Evolutionary conservation across 345 rosid genomes (phyloP).

Genomic region (Salix purpurea): DNA sequence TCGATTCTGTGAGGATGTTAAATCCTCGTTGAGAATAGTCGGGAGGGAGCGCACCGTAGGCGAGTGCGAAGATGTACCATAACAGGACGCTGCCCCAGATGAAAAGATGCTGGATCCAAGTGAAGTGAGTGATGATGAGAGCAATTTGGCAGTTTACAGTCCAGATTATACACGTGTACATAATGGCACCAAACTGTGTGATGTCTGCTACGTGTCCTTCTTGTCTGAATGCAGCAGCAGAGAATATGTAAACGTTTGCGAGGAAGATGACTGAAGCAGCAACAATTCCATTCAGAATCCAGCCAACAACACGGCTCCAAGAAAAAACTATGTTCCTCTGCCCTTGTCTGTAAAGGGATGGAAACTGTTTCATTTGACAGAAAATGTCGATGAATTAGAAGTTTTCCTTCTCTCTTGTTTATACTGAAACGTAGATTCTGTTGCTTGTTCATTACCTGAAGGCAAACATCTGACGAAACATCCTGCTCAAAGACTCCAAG

Average conservation of each 20-base stretch:
- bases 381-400: background rate
- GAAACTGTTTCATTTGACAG: constrained; percentile 43
- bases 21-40: constrained; percentile 33
- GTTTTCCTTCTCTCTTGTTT: no score
- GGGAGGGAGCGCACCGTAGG: constrained; percentile 49
- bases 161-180: constrained; percentile 63
- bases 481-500: constrained; percentile 78
- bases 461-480: constrained; percentile 69
- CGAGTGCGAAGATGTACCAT: constrained; percentile 57
- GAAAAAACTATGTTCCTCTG: constrained; percentile 57
- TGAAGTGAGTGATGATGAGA: constrained; percentile 62
- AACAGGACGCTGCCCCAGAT: constrained; percentile 68
- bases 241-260: constrained; percentile 38
- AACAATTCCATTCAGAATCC: constrained; percentile 58
- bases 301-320: constrained; percentile 66
- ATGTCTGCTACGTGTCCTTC: constrained; percentile 49
- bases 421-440: background rate
- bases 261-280: constrained; percentile 55
- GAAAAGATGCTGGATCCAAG: constrained; percentile 69
- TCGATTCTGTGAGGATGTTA: constrained; percentile 40
- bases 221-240: constrained; percentile 35
- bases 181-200: constrained; percentile 43
- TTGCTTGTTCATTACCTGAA: constrained; percentile 41
- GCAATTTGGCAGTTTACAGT: constrained; percentile 69
- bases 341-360: constrained; percentile 75